These are phyloP conservation scores for Bacterosira constricta DNA, from an alignment of 108 stramenopile species.

Conservation along the genomic window DNA sequence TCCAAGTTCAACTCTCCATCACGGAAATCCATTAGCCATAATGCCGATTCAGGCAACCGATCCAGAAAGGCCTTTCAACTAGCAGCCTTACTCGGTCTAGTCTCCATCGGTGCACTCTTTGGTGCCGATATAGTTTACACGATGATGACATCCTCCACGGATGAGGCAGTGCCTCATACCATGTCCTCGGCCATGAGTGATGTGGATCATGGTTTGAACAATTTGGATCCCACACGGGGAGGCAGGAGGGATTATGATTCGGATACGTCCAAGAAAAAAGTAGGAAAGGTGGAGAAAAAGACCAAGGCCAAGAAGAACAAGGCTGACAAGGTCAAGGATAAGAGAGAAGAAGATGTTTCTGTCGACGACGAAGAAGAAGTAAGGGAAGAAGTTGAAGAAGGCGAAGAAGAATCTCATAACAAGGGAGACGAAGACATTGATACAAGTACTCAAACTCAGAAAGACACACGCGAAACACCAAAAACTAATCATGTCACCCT, in stretches of 20 bases:
- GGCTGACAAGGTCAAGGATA: slow-evolving; percentile 5
- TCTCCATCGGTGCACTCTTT: slow-evolving; percentile 15
- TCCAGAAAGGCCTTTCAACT: slow-evolving; percentile 28
- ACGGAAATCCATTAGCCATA: too few relatives aligned
- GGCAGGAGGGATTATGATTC: too few relatives aligned
- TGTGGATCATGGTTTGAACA: background rate
- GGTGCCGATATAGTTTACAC: slow-evolving; percentile 10
- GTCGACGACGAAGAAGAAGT: background rate
- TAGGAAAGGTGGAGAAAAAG: too few relatives aligned
- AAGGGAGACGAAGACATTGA: background rate
- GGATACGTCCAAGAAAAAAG: too few relatives aligned
- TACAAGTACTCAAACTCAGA: background rate
- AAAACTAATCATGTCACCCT: slow-evolving; percentile 18
- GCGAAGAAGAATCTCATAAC: background rate
- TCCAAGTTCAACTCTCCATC: too few relatives aligned
- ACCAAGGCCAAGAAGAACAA: background rate
- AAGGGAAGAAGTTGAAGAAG: slow-evolving; percentile 10
- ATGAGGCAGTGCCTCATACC: background rate
- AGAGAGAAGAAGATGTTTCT: background rate
- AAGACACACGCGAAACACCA: background rate
- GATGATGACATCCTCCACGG: background rate
- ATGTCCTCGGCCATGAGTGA: background rate
- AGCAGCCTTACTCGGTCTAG: slow-evolving; percentile 17
- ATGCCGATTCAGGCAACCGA: background rate
- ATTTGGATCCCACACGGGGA: too few relatives aligned